These are phyloP conservation scores for Boletellus emodensis DNA, from an alignment of 768 basidiomycete species.

Conservation along the genomic window DNA sequence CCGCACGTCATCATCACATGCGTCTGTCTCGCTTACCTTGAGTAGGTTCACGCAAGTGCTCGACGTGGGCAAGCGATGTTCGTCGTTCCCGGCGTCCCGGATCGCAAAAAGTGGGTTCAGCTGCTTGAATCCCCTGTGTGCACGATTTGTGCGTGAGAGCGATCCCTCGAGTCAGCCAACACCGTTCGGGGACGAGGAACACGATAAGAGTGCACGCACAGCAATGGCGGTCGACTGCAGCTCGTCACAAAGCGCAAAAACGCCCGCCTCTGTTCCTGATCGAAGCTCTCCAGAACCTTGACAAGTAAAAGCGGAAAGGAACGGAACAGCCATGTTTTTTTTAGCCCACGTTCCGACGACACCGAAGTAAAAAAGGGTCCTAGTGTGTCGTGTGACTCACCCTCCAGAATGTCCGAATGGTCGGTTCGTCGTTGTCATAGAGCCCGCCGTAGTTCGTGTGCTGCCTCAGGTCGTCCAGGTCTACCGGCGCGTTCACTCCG, in stretches of 20 bases:
- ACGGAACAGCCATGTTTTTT: not conserved
- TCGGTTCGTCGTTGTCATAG: slow-evolving; percentile 65
- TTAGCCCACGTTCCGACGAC: not conserved
- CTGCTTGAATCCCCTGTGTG: slow-evolving; percentile 73
- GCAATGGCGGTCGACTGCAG: slow-evolving; percentile 81
- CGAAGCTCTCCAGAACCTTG: slow-evolving; percentile 70
- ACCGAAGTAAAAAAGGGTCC: not conserved
- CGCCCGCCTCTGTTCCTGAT: slow-evolving; percentile 72
- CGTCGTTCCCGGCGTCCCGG: slow-evolving; percentile 72
- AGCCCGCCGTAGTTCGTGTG: slow-evolving; percentile 83
- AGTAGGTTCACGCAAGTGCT: slow-evolving; percentile 92
- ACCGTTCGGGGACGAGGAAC: too few species aligned
- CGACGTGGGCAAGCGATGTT: slow-evolving; percentile 64
- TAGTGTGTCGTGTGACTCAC: slow-evolving; percentile 35
- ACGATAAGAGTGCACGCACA: slow-evolving; percentile 44
- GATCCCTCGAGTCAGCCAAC: too few species aligned
- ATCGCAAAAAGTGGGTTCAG: slow-evolving; percentile 87
- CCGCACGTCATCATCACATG: too few species aligned
- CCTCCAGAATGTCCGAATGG: slow-evolving; percentile 81
- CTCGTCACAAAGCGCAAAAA: slow-evolving; percentile 91
- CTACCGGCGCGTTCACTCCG: slow-evolving; percentile 80
- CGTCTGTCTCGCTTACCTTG: slow-evolving; percentile 49
- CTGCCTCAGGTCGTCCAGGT: slow-evolving; percentile 71
- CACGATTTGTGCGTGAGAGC: too few species aligned
- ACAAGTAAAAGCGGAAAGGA: slow-evolving; percentile 19